phyloP scores from a whole-genome alignment of 495 filamentous ascomycete species.

The Mycothermus thermophilus region DNA sequence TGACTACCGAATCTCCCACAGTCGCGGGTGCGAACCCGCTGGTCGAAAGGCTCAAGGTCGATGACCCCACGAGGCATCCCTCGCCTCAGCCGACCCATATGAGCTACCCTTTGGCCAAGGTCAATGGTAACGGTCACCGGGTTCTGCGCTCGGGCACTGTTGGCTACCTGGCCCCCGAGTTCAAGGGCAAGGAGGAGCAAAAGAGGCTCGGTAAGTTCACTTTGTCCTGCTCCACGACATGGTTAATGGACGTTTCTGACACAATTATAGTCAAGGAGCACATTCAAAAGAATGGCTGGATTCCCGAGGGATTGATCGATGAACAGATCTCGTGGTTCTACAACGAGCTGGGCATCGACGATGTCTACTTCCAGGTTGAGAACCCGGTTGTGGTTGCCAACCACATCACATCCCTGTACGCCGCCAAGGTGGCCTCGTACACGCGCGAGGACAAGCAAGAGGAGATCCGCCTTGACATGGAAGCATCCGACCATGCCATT shows the following conservation, averaged over 20 bases:
- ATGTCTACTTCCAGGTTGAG: conserved; percentile 97
- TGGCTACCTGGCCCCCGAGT: conserved; percentile 89
- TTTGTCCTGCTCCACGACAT: neutral
- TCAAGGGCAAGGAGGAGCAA: conserved; percentile 86
- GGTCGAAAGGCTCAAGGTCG: conserved; percentile 20
- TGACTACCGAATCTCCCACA: conserved; percentile 15
- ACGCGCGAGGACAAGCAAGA: conserved; percentile 85
- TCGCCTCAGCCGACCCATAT: conserved; percentile 89
- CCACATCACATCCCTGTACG: conserved; percentile 90
- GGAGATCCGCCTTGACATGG: conserved; percentile 91
- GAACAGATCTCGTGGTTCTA: conserved; percentile 93
- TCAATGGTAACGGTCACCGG: conserved; percentile 42
- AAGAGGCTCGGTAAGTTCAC: conserved; percentile 64
- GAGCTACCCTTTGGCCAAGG: conserved; percentile 51
- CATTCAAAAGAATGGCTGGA: conserved; percentile 49
- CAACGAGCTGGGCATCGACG: conserved; percentile 90
- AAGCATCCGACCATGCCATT: conserved; percentile 86
- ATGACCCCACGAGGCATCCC: conserved; percentile 37
- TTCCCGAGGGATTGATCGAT: conserved; percentile 69
- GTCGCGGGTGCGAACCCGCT: conserved; percentile 19
- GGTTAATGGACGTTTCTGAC: conserved; percentile 9
- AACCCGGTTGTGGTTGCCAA: conserved; percentile 74
- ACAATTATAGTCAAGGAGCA: conserved; percentile 23
- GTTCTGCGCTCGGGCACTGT: conserved; percentile 81
- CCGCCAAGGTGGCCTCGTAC: conserved; percentile 90